A percentile compares a stretch with the other conserved stretches of the same genome.
These are phyloP conservation scores for Cerrena zonata DNA, from an alignment of 1,284 basidiomycete species.

Conservation along the genomic window DNA sequence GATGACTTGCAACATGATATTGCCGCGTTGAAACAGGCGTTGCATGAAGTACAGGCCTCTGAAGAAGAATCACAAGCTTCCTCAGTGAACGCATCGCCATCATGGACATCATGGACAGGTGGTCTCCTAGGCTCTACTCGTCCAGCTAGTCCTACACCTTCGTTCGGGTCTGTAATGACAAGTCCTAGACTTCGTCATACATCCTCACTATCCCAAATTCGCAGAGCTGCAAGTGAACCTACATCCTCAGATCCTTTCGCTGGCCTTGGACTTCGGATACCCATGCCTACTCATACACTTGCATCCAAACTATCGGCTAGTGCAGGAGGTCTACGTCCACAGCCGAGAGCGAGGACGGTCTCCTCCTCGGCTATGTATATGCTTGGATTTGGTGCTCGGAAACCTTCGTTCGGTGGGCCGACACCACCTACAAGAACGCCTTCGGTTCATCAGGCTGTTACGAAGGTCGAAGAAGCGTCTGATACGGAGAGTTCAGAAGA, in stretches of 20 bases:
- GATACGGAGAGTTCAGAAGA: conserved; percentile 8
- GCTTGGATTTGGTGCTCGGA: conserved; percentile 46
- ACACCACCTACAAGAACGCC: neutral
- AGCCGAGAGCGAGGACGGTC: conserved; percentile 39
- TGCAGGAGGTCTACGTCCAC: conserved; percentile 11
- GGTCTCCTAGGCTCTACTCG: conserved; percentile 36
- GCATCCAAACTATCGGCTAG: neutral
- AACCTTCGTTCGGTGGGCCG: conserved; percentile 24
- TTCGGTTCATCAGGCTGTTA: neutral
- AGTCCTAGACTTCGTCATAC: conserved; percentile 49
- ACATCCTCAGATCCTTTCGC: conserved; percentile 38
- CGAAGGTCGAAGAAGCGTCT: neutral
- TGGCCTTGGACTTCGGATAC: conserved; percentile 50
- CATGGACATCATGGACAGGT: conserved; percentile 58
- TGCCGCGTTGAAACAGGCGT: conserved; percentile 52
- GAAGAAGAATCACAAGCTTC: conserved; percentile 12
- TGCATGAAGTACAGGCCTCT: conserved; percentile 39
- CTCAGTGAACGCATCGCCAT: conserved; percentile 14
- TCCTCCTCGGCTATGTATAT: conserved; percentile 52
- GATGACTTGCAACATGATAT: conserved; percentile 80
- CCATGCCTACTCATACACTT: conserved; percentile 44
- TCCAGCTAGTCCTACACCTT: conserved; percentile 13
- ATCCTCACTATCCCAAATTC: conserved; percentile 34
- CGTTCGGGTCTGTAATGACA: conserved; percentile 64
- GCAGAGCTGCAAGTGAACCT: neutral